Evolutionary conservation across 306 rosid genomes (phyloP).

Genomic region (Glycyrrhiza uralensis): DNA sequence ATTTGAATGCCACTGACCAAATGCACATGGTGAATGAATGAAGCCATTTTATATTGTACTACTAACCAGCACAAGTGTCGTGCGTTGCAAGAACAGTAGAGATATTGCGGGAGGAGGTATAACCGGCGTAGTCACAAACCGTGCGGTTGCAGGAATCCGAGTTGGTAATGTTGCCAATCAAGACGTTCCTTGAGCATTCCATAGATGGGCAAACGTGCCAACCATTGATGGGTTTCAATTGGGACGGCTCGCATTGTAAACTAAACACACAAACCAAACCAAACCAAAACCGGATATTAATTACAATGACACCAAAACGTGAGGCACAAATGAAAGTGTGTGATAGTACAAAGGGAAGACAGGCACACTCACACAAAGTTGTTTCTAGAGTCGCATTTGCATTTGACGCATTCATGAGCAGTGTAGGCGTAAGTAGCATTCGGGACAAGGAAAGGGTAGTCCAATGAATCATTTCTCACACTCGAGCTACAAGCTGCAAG

Average conservation of each 20-base stretch:
- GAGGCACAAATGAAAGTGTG: background rate
- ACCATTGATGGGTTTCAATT: slow-evolving; percentile 27
- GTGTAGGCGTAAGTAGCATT: slow-evolving; percentile 49
- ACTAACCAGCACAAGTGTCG: slow-evolving; percentile 66
- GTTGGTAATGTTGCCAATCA: slow-evolving; percentile 43
- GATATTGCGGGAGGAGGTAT: slow-evolving; percentile 29
- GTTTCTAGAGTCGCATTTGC: slow-evolving; percentile 47
- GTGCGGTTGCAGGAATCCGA: slow-evolving; percentile 41
- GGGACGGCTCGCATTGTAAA: slow-evolving; percentile 64
- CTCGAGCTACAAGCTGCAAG: slow-evolving; percentile 62
- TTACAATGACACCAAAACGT: too few species aligned
- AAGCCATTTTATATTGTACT: background rate
- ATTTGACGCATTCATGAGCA: slow-evolving; percentile 65
- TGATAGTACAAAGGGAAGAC: background rate
- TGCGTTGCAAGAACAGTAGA: slow-evolving; percentile 20
- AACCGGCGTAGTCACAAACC: slow-evolving; percentile 68
- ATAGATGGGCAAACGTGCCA: slow-evolving; percentile 54
- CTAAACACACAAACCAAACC: slow-evolving; percentile 23
- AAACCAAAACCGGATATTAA: too few species aligned
- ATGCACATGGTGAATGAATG: background rate
- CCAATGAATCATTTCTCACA: slow-evolving; percentile 40
- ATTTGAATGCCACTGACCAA: background rate
- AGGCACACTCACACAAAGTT: slow-evolving; percentile 54
- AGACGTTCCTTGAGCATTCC: slow-evolving; percentile 36
- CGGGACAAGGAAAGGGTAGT: slow-evolving; percentile 57